These are phyloP conservation scores for Beauveria sp. DNA, from an alignment of 2,329 filamentous ascomycete species.

Conservation along the genomic window DNA sequence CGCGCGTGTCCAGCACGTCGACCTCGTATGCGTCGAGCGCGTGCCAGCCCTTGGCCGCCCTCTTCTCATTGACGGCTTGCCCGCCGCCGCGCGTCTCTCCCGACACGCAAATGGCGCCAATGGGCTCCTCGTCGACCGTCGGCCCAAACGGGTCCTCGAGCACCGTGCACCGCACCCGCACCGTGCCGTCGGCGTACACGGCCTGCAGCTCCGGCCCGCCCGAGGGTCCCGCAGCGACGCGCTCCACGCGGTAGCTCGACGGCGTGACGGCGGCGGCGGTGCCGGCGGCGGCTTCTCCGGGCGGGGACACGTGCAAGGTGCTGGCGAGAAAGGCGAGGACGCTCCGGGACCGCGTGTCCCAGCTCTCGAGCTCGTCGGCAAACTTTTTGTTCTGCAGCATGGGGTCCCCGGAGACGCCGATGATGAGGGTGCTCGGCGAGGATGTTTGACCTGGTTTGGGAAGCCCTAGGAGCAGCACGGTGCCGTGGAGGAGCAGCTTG, in stretches of 20 bases:
- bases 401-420: constrained; percentile 85
- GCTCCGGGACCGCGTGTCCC: constrained; percentile 63
- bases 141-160: constrained; percentile 87
- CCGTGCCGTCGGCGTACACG: constrained; percentile 47
- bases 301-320: constrained; percentile 41
- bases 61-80: constrained; percentile 75
- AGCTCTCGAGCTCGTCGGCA: constrained; percentile 70
- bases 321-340: constrained; percentile 68
- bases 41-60: constrained; percentile 68
- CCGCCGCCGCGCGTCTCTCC: constrained; percentile 82
- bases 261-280: constrained; percentile 3
- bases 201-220: constrained; percentile 30
- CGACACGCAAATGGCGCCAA: constrained; percentile 79
- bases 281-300: constrained; percentile 11
- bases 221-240: neutral
- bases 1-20: constrained; percentile 65
- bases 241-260: constrained; percentile 1
- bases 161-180: constrained; percentile 71
- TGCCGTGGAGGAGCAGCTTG: constrained; percentile 91
- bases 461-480: constrained; percentile 60
- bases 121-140: constrained; percentile 71
- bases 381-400: constrained; percentile 86
- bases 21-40: constrained; percentile 78
- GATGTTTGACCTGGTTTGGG: constrained; percentile 27
- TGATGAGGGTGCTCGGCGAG: constrained; percentile 52